A percentile compares a stretch with the other conserved stretches of the same genome.
Conservation (phyloP, 352 stramenopile species). For the Pythium oligandrum region DNA sequence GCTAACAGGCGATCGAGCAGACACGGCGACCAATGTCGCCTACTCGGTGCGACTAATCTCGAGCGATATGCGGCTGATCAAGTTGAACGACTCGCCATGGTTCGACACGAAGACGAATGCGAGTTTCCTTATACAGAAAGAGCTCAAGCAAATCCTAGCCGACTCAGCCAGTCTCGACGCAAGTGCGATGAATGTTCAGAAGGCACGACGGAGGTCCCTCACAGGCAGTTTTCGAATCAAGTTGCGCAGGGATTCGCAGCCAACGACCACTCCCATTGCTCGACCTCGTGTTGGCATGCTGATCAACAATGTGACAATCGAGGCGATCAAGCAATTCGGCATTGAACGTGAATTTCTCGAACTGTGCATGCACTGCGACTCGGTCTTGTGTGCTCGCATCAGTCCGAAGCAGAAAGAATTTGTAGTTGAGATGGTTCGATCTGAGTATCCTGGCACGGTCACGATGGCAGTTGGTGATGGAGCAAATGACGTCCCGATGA, state of each 20-base stretch:
- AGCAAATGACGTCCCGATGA: constrained; percentile 95
- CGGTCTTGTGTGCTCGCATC: constrained; percentile 95
- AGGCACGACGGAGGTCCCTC: too few species aligned
- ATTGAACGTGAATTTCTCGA: constrained; percentile 44
- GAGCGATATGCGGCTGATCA: constrained; percentile 55
- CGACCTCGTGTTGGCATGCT: too few species aligned
- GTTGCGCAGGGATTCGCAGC: too few species aligned
- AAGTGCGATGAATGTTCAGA: too few species aligned
- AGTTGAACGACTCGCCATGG: constrained; percentile 26
- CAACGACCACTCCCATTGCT: too few species aligned
- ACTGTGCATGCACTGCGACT: constrained; percentile 78
- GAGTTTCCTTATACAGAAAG: constrained; percentile 21
- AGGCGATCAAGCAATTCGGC: constrained; percentile 61
- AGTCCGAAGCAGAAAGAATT: constrained; percentile 96
- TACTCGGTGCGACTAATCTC: constrained; percentile 86
- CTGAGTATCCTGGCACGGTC: constrained; percentile 45
- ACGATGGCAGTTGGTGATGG: constrained; percentile 93
- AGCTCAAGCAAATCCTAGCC: constrained; percentile 16
- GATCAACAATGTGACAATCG: constrained; percentile 76
- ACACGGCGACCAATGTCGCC: constrained; percentile 94
- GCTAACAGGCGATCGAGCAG: constrained; percentile 92
- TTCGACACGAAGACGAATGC: constrained; percentile 15
- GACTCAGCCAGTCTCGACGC: neutral
- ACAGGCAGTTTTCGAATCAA: too few species aligned
- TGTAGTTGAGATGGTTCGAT: constrained; percentile 91